These are phyloP conservation scores for Microcos paniculata DNA, from an alignment of 345 rosid species.

Conservation along the genomic window DNA sequence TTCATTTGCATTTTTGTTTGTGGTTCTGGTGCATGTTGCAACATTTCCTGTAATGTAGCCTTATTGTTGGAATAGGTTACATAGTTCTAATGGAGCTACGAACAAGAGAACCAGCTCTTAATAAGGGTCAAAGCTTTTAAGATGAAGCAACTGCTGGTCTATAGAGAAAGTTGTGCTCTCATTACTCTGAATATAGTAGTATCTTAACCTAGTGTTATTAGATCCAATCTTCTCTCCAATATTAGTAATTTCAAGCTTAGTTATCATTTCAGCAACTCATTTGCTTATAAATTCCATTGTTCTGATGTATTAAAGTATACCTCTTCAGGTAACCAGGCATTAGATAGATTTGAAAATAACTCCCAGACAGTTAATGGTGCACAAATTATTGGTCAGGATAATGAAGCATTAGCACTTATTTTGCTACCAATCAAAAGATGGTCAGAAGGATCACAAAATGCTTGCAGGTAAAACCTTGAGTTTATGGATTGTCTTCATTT, in stretches of 20 bases:
- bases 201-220: not conserved
- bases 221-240: not conserved
- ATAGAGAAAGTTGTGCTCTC: not conserved
- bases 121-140: not conserved
- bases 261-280: not conserved
- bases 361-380: constrained; percentile 92
- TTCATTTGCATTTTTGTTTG: not conserved
- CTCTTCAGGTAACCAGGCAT: constrained; percentile 52
- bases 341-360: constrained; percentile 77
- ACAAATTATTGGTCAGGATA: constrained; percentile 69
- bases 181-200: not conserved
- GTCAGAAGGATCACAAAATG: constrained; percentile 57
- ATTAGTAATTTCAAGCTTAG: not conserved
- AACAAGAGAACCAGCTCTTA: not conserved
- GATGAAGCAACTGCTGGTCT: not conserved
- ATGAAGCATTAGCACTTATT: constrained; percentile 56
- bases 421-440: constrained; percentile 70
- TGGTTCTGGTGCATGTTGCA: not conserved
- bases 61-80: not conserved
- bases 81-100: not conserved
- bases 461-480: constrained; percentile 49
- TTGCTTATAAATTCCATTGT: not conserved
- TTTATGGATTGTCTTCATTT: not conserved
- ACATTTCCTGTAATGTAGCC: not conserved
- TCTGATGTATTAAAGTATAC: not conserved